Evolutionary conservation across 2,329 filamentous ascomycete genomes (phyloP).

Genomic region (Ophioceras dolichostomum): DNA sequence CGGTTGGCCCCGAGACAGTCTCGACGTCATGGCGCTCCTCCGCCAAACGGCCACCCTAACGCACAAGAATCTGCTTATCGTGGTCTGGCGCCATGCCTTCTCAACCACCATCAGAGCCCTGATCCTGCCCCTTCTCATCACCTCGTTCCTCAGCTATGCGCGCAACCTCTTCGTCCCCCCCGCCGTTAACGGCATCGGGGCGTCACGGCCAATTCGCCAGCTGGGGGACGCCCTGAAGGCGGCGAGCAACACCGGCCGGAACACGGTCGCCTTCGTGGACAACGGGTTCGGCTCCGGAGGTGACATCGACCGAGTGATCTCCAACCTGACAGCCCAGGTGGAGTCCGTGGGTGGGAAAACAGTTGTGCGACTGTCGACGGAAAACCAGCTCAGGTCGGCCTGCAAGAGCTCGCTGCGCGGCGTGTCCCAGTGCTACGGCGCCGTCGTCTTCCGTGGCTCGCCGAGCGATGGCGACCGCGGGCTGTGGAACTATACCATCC

Average conservation of each 20-base stretch:
- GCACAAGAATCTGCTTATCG: slow-evolving; percentile 48
- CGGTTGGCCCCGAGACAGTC: too few relatives aligned
- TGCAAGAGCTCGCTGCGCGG: slow-evolving; percentile 51
- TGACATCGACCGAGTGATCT: slow-evolving; percentile 60
- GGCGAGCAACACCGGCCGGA: slow-evolving; percentile 41
- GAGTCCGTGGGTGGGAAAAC: slow-evolving; percentile 38
- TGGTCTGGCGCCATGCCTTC: slow-evolving; percentile 38
- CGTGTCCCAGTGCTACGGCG: slow-evolving; percentile 60
- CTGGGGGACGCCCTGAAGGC: slow-evolving; percentile 50
- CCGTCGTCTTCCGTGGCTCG: slow-evolving; percentile 61
- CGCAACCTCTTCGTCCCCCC: slow-evolving; percentile 76
- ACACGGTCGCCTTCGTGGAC: slow-evolving; percentile 69
- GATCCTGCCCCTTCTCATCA: slow-evolving; percentile 44
- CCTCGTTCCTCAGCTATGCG: slow-evolving; percentile 54
- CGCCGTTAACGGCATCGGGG: slow-evolving; percentile 61
- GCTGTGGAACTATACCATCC: slow-evolving; percentile 78
- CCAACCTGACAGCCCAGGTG: slow-evolving; percentile 45
- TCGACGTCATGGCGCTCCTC: slow-evolving; percentile 22
- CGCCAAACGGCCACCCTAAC: slow-evolving; percentile 49
- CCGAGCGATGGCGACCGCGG: slow-evolving; percentile 54
- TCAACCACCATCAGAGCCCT: slow-evolving; percentile 44
- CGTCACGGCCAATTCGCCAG: slow-evolving; percentile 45
- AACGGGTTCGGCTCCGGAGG: slow-evolving; percentile 57
- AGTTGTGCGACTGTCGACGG: slow-evolving; percentile 12
- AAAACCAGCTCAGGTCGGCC: slow-evolving; percentile 20